Percentiles rank a stretch among this genome's conserved stretches.
These are phyloP conservation scores for Saccharomycopsis babjevae DNA, from an alignment of 805 yeast genomes.

Conservation along the genomic window DNA sequence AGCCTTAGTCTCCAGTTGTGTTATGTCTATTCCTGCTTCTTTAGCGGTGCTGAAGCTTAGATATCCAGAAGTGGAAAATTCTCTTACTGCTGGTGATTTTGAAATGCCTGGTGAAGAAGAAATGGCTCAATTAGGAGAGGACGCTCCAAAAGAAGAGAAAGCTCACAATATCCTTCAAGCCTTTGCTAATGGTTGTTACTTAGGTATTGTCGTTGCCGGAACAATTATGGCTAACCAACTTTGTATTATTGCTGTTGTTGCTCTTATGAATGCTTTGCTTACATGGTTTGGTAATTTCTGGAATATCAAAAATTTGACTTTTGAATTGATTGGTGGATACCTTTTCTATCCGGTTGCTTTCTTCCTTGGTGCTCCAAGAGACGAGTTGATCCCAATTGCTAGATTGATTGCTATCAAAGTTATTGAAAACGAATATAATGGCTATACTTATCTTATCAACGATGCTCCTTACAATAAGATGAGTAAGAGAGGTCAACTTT, in stretches of 20 bases:
- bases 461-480: slow-evolving; percentile 36
- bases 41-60: slow-evolving; percentile 51
- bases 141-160: slow-evolving; percentile 20
- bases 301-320: slow-evolving; percentile 42
- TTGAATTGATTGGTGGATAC: slow-evolving; percentile 48
- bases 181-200: slow-evolving; percentile 46
- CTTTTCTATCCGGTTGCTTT: slow-evolving; percentile 51
- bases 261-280: slow-evolving; percentile 44
- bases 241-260: slow-evolving; percentile 52
- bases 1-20: slow-evolving; percentile 56
- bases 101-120: slow-evolving; percentile 35
- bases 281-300: slow-evolving; percentile 55
- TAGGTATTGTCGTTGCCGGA: slow-evolving; percentile 47
- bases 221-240: slow-evolving; percentile 47
- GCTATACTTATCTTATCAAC: slow-evolving; percentile 33
- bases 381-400: slow-evolving; percentile 41
- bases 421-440: slow-evolving; percentile 55
- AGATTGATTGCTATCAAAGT: slow-evolving; percentile 46
- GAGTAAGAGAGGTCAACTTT: slow-evolving; percentile 40
- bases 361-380: slow-evolving; percentile 45
- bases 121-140: slow-evolving; percentile 21
- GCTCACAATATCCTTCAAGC: slow-evolving; percentile 48
- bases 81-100: slow-evolving; percentile 39
- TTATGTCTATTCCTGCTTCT: slow-evolving; percentile 59
- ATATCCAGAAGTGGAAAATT: slow-evolving; percentile 47